Evolutionary conservation across 345 rosid genomes (phyloP).

Genomic region (Populus alba): DNA sequence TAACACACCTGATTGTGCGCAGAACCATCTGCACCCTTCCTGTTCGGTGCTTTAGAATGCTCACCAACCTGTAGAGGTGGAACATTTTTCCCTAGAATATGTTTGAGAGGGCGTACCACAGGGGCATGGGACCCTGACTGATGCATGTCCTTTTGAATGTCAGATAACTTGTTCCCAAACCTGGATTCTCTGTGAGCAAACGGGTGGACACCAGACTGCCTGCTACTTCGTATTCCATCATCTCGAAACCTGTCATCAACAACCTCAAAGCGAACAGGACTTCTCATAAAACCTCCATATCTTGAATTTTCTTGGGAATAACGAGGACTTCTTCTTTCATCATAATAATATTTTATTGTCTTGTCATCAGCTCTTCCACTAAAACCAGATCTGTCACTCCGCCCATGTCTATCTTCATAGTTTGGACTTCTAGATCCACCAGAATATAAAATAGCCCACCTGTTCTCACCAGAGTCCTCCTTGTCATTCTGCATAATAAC

Average conservation of each 20-base stretch:
- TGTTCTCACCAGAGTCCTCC: conserved; percentile 42
- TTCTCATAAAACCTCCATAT: conserved; percentile 45
- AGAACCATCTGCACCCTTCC: conserved; percentile 26
- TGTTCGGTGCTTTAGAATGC: conserved; percentile 23
- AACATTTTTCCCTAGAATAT: conserved; percentile 28
- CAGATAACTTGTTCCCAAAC: conserved; percentile 46
- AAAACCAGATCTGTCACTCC: conserved; percentile 30
- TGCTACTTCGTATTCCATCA: conserved; percentile 31
- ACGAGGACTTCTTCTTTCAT: conserved; percentile 57
- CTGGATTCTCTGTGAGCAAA: conserved; percentile 34
- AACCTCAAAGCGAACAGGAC: conserved; percentile 68
- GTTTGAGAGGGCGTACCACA: conserved; percentile 35
- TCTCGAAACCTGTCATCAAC: conserved; percentile 81
- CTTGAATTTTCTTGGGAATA: conserved; percentile 42
- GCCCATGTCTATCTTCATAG: conserved; percentile 38
- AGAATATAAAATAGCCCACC: conserved; percentile 32
- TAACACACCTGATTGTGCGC: conserved; percentile 25
- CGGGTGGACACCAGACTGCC: conserved; percentile 28
- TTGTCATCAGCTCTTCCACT: conserved; percentile 45
- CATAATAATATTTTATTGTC: conserved; percentile 38
- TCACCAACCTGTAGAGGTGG: conserved; percentile 26
- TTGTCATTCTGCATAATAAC: conserved; percentile 36
- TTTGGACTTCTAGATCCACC: conserved; percentile 43
- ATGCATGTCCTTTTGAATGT: conserved; percentile 28
- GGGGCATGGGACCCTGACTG: conserved; percentile 22